Evolutionary conservation across 352 stramenopile species (phyloP).

Genomic region (Nothophytophthora sp.): DNA sequence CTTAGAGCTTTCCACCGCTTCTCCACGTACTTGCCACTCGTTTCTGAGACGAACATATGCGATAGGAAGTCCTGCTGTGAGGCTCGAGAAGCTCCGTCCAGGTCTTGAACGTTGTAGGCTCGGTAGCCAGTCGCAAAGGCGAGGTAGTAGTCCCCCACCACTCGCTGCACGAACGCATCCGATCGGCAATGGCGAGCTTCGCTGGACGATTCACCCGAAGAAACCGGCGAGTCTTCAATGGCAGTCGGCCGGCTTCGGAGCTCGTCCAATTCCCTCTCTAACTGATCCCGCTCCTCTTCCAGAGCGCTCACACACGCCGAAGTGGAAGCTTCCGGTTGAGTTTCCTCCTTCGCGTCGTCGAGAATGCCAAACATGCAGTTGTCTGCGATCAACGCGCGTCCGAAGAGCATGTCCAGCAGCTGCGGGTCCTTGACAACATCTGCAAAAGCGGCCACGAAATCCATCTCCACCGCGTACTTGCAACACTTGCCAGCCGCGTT

Average conservation of each 20-base stretch:
- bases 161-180: too few relatives aligned
- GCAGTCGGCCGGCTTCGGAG: too few relatives aligned
- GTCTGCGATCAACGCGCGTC: conserved; percentile 19
- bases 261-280: too few relatives aligned
- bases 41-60: background rate
- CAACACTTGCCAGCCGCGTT: conserved; percentile 15
- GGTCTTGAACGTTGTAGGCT: background rate
- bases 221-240: background rate
- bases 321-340: background rate
- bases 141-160: conserved; percentile 2
- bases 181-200: background rate
- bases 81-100: too few relatives aligned
- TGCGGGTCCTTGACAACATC: conserved; percentile 20
- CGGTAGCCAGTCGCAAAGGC: conserved; percentile 1
- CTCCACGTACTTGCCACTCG: background rate
- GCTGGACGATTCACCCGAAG: background rate
- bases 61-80: background rate
- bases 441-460: conserved; percentile 33
- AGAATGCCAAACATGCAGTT: conserved; percentile 26
- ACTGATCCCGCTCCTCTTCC: too few relatives aligned
- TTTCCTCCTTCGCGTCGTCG: background rate
- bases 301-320: too few relatives aligned
- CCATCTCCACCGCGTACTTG: conserved; percentile 15
- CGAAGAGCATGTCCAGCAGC: conserved; percentile 24
- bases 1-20: background rate